Base-by-base conservation (phyloP, 2,329 filamentous ascomycete species). In the Fusarium bactridioides region DNA sequence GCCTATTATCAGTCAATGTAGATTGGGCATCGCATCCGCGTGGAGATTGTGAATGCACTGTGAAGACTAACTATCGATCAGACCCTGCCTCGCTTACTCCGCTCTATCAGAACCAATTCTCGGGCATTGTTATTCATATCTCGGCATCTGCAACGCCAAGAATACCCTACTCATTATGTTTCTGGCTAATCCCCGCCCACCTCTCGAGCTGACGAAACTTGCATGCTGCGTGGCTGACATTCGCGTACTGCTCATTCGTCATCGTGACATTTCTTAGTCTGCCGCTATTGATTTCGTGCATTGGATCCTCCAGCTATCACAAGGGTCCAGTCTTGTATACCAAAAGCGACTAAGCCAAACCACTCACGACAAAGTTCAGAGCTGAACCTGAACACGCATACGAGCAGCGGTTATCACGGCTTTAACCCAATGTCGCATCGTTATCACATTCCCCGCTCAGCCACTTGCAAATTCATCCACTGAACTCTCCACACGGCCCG, bases 361-460 rank as follows among this genome's bases (percentile, higher is more conserved):
- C 48, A 50, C 31, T 62, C 23, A 11, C 31, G 27, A 38, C 29
- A 62, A 27, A 29, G 40, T 48, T 55, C n/a, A 27, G 16, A 48
- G 62, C 62, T 65, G 57, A 62, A 55, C 29, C 16, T 65, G 35
- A 55, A 43, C 21, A 43, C 10, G 37, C 38, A 43, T n/a, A 33
- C 55, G 29, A 27, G 33, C 16, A n/a, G 23, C 31, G 47, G 33
- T 19, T 33, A 37, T 50, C 21, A 44, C 33, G 33, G 44, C 33
- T 27, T 37, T 51, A 31, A 37, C 16, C 23, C 47, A 51, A n/a
- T 51, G 10, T 19, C 7, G 35, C 21, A 25, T 31, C 29, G 6
- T 23, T 31, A 62, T 55, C 27, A 62, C 48, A 56, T 66, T 66
- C 60, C 40, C 62, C 38, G n/a, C 41, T 27, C 18, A 53, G 44